Evolutionary conservation across 768 basidiomycete species (phyloP).

Genomic region (Royoungia palumana): DNA sequence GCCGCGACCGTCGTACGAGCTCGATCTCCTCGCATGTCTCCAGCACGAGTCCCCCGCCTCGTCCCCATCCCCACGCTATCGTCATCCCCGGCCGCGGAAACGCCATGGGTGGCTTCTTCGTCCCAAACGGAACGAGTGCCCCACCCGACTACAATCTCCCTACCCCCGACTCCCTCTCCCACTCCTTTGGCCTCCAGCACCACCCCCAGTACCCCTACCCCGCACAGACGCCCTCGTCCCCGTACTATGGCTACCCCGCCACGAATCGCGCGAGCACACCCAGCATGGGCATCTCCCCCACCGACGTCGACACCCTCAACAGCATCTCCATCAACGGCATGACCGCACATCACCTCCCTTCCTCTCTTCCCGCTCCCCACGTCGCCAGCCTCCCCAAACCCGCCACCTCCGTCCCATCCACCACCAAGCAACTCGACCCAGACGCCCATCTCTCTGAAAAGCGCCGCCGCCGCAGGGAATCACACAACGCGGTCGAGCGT

Average conservation of each 20-base stretch:
- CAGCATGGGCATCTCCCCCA: constrained; percentile 26
- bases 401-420: not conserved
- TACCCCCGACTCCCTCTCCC: constrained; percentile 39
- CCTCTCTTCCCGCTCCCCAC: constrained; percentile 16
- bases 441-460: constrained; percentile 68
- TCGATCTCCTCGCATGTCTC: constrained; percentile 56
- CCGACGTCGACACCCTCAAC: constrained; percentile 24
- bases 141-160: constrained; percentile 42
- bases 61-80: constrained; percentile 60
- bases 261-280: constrained; percentile 14
- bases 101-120: constrained; percentile 32
- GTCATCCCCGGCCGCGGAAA: constrained; percentile 53
- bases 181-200: constrained; percentile 32
- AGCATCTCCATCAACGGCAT: constrained; percentile 17
- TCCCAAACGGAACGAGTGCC: constrained; percentile 21
- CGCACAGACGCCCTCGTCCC: constrained; percentile 28
- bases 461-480: constrained; percentile 73
- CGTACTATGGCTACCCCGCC: constrained; percentile 26
- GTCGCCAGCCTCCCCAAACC: constrained; percentile 15
- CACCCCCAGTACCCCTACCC: constrained; percentile 26
- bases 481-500: constrained; percentile 90
- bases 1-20: constrained; percentile 54
- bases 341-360: constrained; percentile 19
- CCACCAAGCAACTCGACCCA: constrained; percentile 11
- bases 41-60: constrained; percentile 47